A percentile compares a stretch with the other conserved stretches of the same genome.
Conservation (phyloP, 441 rosid genomes). For the Euphorbia celastroides region DNA sequence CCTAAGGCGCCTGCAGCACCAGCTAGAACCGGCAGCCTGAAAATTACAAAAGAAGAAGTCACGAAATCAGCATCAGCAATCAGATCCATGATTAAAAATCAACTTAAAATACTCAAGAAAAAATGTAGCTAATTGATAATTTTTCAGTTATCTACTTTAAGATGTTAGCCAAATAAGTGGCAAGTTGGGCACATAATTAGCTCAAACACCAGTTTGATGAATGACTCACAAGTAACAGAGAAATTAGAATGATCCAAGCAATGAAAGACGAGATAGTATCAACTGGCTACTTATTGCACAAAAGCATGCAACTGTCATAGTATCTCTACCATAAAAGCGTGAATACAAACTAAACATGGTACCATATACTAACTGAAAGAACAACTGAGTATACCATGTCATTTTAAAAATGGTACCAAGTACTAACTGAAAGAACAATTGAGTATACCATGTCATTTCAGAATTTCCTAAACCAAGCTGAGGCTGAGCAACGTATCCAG, state of each 20-base stretch:
- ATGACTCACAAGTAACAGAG: not conserved
- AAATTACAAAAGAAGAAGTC: conserved; percentile 20
- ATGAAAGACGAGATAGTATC: not conserved
- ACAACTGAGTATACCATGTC: no score
- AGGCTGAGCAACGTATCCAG: conserved; percentile 89
- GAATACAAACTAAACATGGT: no score
- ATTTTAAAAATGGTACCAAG: no score
- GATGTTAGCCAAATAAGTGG: not conserved
- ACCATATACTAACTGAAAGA: no score
- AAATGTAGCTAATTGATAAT: not conserved
- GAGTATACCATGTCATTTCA: conserved; percentile 87
- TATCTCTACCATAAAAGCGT: no score
- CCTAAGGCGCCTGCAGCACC: conserved; percentile 86
- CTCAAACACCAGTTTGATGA: not conserved
- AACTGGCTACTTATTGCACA: not conserved
- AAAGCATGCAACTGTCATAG: no score
- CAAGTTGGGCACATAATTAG: not conserved
- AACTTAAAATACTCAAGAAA: not conserved
- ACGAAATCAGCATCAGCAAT: not conserved
- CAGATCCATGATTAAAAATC: not conserved
- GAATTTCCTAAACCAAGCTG: conserved; percentile 86
- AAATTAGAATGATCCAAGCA: not conserved
- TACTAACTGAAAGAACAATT: conserved; percentile 4
- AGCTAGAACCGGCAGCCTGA: conserved; percentile 82
- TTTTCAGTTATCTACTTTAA: not conserved